Conservation (phyloP, 192 early-diverging fungal genomes). For the Backusella tuberculispora region DNA sequence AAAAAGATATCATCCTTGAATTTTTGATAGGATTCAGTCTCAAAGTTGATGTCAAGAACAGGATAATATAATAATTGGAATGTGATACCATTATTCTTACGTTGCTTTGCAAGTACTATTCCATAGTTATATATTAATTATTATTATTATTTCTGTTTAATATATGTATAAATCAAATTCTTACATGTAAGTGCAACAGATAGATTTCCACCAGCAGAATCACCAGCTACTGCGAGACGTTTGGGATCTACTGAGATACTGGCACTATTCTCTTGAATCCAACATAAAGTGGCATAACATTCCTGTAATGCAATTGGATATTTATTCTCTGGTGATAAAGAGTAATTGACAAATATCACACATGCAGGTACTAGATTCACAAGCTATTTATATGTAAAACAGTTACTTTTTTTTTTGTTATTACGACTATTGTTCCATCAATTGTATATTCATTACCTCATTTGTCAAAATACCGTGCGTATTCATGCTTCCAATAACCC, state of each 20-base stretch:
- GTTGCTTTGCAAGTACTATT: conserved; percentile 13
- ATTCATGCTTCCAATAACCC: not conserved
- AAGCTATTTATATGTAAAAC: not conserved
- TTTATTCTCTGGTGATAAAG: not conserved
- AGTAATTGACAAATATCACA: conserved; percentile 10
- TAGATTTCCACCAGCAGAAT: conserved; percentile 4
- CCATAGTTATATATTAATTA: not conserved
- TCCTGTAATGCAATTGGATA: conserved; percentile 25
- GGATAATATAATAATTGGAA: conserved; percentile 24
- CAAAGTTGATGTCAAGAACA: conserved; percentile 41
- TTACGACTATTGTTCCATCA: too few species aligned
- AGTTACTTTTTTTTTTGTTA: not conserved
- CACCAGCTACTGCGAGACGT: not conserved
- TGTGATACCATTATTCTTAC: conserved; percentile 1
- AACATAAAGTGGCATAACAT: conserved; percentile 21
- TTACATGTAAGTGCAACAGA: conserved; percentile 20
- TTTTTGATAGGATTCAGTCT: conserved; percentile 9
- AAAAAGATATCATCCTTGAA: conserved; percentile 7
- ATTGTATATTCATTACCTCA: not conserved
- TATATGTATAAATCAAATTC: too few species aligned
- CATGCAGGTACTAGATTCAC: conserved; percentile 1
- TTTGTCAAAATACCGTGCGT: conserved; percentile 15
- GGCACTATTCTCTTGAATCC: conserved; percentile 9
- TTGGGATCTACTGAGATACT: not conserved
- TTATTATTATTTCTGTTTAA: not conserved